Base-by-base conservation (phyloP, 140 eudicot genomes). In the Ambrosia hybrid region DNA sequence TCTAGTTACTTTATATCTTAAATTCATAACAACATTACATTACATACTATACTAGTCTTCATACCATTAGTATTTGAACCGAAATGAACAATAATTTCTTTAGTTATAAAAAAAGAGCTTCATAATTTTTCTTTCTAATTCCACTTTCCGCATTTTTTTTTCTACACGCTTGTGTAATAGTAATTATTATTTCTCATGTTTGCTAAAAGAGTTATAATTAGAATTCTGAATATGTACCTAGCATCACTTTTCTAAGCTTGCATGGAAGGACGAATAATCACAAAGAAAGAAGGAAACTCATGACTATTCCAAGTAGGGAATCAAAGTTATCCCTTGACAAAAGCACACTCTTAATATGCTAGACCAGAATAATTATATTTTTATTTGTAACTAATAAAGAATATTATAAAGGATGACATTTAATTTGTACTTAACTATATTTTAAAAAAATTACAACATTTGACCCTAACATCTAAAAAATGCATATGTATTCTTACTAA, bases 241-340 rank as follows among this genome's bases (percentile, higher is more conserved):
- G 0, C 45, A 64, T 17, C 9, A 6, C 13, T 6, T 5, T 15
- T 36, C 53, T 52, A 16, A 37, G 48, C 67, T 71, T 74, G 72
- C 57, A 69, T 49, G 46, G 51, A 64, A 53, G 36, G 34, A 63
- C 70, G 67, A 70, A 64, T 41, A 52, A 62, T 62, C 34, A 6
- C 12, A 49, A 77, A 33, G 57, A 70, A 26, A 59, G 67, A 52
- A 77, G 51, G 41, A 72, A 72, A 57, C 52, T 34, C 46, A 6
- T 77, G 72, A 52, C 61, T 78, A 78, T 72, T 51, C 79, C 65
- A 79, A 79, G 66, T 38, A 65, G 71, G 26, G 83, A 73, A 79
- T 73, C 83, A 67, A 79, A 73, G 83, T 79, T 73, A 79, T 79
- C 71, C 83, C 30, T 58, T 79, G 71, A 73, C 75, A 17, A 66